Conservation (phyloP, 768 basidiomycete species). For the Porphyrellus cyaneotinctus region DNA sequence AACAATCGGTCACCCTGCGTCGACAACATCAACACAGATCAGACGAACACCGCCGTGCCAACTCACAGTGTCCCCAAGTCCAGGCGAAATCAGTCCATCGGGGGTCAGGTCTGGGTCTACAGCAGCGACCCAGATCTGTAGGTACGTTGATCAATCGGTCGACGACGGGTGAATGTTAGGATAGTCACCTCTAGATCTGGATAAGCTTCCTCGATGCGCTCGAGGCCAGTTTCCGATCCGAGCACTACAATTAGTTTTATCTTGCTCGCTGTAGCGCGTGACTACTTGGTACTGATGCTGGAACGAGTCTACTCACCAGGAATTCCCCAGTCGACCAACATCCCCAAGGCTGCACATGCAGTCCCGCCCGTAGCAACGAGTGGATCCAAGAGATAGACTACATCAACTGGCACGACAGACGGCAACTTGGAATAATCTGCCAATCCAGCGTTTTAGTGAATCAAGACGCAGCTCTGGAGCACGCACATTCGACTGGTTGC, state of each 20-base stretch:
- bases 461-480: neutral
- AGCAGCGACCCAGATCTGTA: slow-evolving; percentile 82
- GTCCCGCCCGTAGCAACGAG: slow-evolving; percentile 94
- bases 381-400: slow-evolving; percentile 87
- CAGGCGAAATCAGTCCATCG: slow-evolving; percentile 83
- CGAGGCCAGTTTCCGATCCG: slow-evolving; percentile 71
- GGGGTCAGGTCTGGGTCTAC: slow-evolving; percentile 69
- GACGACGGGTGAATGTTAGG: neutral
- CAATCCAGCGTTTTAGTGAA: neutral
- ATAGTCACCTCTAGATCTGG: slow-evolving; percentile 73
- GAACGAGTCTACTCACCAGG: slow-evolving; percentile 41
- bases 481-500: slow-evolving; percentile 86
- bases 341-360: slow-evolving; percentile 78
- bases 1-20: slow-evolving; percentile 80
- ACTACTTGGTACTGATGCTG: neutral
- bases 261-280: slow-evolving; percentile 44
- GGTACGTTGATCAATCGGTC: neutral
- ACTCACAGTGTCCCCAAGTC: slow-evolving; percentile 85
- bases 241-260: slow-evolving; percentile 83
- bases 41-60: neutral
- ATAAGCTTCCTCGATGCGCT: slow-evolving; percentile 56
- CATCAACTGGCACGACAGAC: slow-evolving; percentile 66
- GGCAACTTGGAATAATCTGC: slow-evolving; percentile 91
- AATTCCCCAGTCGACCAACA: slow-evolving; percentile 84
- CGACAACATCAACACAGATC: neutral